These are phyloP conservation scores for Linnemannia exigua DNA, from an alignment of 192 early-diverging fungal genomes.

Conservation along the genomic window DNA sequence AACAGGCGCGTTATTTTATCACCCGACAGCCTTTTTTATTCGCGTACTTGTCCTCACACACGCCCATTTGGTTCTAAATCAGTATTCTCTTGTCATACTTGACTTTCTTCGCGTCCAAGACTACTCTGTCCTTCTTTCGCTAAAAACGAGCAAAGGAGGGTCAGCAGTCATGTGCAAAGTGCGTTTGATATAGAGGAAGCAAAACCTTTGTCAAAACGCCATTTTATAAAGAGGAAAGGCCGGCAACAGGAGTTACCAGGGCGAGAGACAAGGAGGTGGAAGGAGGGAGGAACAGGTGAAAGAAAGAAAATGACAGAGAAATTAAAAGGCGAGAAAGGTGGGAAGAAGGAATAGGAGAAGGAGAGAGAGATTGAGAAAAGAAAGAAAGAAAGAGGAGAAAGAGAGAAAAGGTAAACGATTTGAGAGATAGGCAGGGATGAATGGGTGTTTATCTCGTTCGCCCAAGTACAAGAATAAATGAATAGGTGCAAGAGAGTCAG, in stretches of 20 bases:
- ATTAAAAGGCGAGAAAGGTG: too few species aligned
- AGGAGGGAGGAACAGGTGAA: neutral
- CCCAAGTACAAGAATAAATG: neutral
- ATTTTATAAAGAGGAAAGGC: neutral
- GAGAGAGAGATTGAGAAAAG: neutral
- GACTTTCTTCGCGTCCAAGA: too few species aligned
- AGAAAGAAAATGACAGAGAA: neutral
- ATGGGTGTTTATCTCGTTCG: neutral
- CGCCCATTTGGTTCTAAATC: too few species aligned
- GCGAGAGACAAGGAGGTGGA: neutral
- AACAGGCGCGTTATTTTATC: too few species aligned
- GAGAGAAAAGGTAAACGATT: neutral
- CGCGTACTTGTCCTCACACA: too few species aligned
- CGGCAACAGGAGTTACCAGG: neutral
- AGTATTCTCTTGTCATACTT: too few species aligned
- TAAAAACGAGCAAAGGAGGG: too few species aligned
- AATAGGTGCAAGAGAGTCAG: neutral
- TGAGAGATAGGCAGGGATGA: neutral
- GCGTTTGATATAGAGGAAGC: too few species aligned
- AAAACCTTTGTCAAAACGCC: too few species aligned
- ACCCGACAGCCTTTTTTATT: too few species aligned
- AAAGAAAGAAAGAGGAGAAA: neutral
- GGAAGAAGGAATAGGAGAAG: neutral
- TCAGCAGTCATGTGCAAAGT: too few species aligned
- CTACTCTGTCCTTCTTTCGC: too few species aligned